A percentile compares a stretch with the other conserved stretches of the same genome.
Conservation (phyloP, 805 yeast genomes). For the Kuraishia molischiana region DNA sequence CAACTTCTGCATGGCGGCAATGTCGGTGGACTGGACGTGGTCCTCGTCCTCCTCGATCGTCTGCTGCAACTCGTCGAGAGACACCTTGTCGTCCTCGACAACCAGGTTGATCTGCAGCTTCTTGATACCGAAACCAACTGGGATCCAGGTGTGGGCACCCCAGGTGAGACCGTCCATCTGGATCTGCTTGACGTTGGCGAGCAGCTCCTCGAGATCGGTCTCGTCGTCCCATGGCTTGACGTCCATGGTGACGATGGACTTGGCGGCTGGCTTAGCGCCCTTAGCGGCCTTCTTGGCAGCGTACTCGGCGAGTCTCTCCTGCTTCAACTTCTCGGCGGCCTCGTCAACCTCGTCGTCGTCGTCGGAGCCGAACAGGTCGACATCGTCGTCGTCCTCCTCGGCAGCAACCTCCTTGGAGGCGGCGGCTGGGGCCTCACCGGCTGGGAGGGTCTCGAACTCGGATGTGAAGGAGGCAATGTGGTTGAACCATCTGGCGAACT, state of each 20-base stretch:
- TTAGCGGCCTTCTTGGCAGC: conserved; percentile 95
- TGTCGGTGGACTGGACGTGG: conserved; percentile 97
- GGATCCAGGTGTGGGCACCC: conserved; percentile 97
- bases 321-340: conserved; percentile 95
- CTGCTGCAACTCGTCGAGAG: conserved; percentile 80
- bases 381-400: conserved; percentile 84
- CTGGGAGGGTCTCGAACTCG: conserved; percentile 76
- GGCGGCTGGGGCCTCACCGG: conserved; percentile 55
- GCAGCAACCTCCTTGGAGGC: conserved; percentile 53
- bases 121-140: conserved; percentile 99
- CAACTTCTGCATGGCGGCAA: conserved; percentile 97
- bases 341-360: conserved; percentile 95
- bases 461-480: conserved; percentile 91
- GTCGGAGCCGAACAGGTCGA: conserved; percentile 87
- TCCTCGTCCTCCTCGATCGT: conserved; percentile 88
- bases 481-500: conserved; percentile 97
- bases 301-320: conserved; percentile 96
- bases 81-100: conserved; percentile 94
- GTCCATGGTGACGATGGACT: conserved; percentile 92
- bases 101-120: conserved; percentile 98
- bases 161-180: conserved; percentile 90
- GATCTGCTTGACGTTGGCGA: conserved; percentile 77
- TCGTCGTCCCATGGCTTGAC: conserved; percentile 99
- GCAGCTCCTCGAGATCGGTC: conserved; percentile 85
- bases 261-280: conserved; percentile 98